Evolutionary conservation across 495 filamentous ascomycete species (phyloP).

Genomic region (Usnea hakonensis): DNA sequence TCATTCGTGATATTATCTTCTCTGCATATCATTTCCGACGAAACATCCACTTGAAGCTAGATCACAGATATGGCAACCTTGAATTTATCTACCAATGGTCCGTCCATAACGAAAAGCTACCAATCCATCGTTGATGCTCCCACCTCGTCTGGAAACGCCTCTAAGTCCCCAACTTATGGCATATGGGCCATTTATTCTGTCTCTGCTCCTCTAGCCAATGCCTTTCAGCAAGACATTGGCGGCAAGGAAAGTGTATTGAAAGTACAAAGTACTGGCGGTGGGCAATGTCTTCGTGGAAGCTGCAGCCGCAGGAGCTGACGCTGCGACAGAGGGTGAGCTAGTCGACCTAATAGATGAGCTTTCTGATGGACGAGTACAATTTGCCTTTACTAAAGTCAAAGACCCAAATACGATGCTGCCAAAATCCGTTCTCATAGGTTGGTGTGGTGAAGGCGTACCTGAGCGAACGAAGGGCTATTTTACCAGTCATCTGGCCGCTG

Average conservation of each 20-base stretch:
- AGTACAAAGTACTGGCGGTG: constrained; percentile 84
- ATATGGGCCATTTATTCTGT: constrained; percentile 92
- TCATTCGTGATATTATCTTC: background rate
- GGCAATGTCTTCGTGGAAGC: constrained; percentile 24
- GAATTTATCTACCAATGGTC: constrained; percentile 83
- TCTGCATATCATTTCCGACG: background rate
- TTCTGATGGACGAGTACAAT: constrained; percentile 92
- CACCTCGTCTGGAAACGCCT: constrained; percentile 54
- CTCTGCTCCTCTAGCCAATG: constrained; percentile 78
- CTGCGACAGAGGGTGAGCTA: constrained; percentile 72
- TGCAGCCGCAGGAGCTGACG: constrained; percentile 2
- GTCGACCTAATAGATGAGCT: constrained; percentile 95
- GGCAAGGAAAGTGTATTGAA: constrained; percentile 91
- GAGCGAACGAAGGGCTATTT: constrained; percentile 98
- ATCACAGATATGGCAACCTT: constrained; percentile 69
- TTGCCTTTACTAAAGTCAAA: constrained; percentile 92
- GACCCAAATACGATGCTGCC: constrained; percentile 87
- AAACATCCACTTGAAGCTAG: background rate
- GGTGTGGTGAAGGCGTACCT: constrained; percentile 98
- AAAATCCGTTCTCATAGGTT: constrained; percentile 89
- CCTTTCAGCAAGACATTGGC: constrained; percentile 74
- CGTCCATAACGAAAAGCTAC: constrained; percentile 89
- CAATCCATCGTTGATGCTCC: constrained; percentile 73
- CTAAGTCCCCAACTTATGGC: constrained; percentile 60
- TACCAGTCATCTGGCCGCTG: constrained; percentile 81